Conservation (phyloP, 2,329 filamentous ascomycete genomes). For the Xylariales sp. region DNA sequence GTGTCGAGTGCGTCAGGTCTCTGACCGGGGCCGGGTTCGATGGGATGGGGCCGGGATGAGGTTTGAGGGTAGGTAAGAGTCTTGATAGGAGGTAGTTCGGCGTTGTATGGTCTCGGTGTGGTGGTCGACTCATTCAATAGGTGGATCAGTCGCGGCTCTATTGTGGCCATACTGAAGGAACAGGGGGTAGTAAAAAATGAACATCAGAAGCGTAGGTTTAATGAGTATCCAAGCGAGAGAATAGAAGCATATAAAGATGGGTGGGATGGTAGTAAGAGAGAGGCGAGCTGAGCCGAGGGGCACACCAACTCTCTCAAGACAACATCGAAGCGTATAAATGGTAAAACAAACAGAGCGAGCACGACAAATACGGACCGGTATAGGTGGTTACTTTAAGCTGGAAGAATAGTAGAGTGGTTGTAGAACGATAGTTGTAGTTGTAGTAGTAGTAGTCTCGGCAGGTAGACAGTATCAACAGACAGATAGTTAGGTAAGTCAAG, state of each 20-base stretch:
- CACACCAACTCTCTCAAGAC: constrained; percentile 27
- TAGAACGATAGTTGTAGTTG: not conserved
- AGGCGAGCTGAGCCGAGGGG: constrained; percentile 26
- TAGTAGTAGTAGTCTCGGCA: not conserved
- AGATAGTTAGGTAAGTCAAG: constrained; percentile 3
- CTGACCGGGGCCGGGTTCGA: constrained; percentile 62
- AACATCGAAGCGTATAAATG: constrained; percentile 26
- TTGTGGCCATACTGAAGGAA: constrained; percentile 68
- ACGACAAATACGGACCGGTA: not conserved
- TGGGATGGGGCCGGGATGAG: constrained; percentile 56
- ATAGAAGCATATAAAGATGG: constrained; percentile 25
- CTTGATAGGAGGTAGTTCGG: constrained; percentile 67
- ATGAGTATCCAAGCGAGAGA: constrained; percentile 40
- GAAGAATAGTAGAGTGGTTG: not conserved
- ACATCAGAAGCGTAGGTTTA: constrained; percentile 53
- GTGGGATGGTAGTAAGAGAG: constrained; percentile 4
- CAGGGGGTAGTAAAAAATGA: constrained; percentile 47
- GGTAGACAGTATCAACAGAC: not conserved
- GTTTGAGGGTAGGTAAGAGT: constrained; percentile 58
- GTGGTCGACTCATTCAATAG: constrained; percentile 68
- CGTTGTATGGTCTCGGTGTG: constrained; percentile 58
- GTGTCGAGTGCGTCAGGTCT: constrained; percentile 53
- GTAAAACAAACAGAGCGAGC: constrained; percentile 5
- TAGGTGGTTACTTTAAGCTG: constrained; percentile 7
- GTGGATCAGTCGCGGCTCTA: constrained; percentile 75